phyloP scores from a whole-genome alignment of 2,329 filamentous ascomycete genomes.

The Fusarium newnesense region DNA sequence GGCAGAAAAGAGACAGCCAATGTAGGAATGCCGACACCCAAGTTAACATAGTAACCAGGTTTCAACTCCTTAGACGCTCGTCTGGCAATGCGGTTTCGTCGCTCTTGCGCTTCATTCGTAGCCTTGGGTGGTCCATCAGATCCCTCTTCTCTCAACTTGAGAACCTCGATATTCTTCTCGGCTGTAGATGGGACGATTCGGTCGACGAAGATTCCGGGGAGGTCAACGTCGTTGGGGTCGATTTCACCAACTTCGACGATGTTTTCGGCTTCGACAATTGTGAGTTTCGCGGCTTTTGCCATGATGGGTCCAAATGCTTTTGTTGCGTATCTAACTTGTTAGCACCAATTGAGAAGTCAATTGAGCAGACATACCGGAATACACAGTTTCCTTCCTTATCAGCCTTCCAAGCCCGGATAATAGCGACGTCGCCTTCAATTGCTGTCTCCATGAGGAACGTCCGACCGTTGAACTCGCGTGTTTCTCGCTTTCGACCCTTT shows the following conservation, averaged over 20 bases:
- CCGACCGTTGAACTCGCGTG: constrained; percentile 77
- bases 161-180: constrained; percentile 77
- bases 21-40: constrained; percentile 87
- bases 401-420: constrained; percentile 79
- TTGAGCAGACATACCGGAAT: constrained; percentile 65
- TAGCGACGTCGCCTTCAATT: constrained; percentile 79
- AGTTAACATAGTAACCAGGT: constrained; percentile 82
- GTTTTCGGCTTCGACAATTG: constrained; percentile 87
- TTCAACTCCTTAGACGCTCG: constrained; percentile 84
- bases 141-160: constrained; percentile 64
- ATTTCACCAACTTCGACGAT: constrained; percentile 81
- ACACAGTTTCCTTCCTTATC: constrained; percentile 83
- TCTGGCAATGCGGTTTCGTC: constrained; percentile 77
- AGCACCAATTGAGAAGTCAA: neutral
- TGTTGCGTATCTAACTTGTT: constrained; percentile 68
- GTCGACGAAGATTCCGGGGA: constrained; percentile 86
- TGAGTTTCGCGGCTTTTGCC: constrained; percentile 81
- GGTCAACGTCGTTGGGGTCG: constrained; percentile 77
- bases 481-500: constrained; percentile 73
- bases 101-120: constrained; percentile 59
- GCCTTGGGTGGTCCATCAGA: constrained; percentile 52
- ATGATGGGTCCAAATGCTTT: constrained; percentile 80
- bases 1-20: constrained; percentile 83
- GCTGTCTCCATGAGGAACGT: constrained; percentile 82
- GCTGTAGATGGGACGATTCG: constrained; percentile 80